These are phyloP conservation scores for Aspergillus quadrilineatus DNA, from an alignment of 2,329 filamentous ascomycete genomes.

Conservation along the genomic window DNA sequence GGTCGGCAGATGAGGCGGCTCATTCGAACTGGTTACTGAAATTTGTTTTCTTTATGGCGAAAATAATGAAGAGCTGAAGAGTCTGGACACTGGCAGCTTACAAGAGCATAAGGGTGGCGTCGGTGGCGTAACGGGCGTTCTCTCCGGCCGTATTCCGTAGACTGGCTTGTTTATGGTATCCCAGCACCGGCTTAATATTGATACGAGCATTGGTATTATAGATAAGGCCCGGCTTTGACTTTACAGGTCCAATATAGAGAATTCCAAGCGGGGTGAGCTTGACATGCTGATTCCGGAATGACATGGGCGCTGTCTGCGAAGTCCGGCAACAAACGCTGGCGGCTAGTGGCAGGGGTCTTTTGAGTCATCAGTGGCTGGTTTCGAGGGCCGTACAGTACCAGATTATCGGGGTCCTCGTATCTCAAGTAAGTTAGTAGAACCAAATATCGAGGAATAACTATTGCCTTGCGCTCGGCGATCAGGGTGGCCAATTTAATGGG, in stretches of 20 bases:
- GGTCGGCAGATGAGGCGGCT: not conserved
- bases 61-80: not conserved
- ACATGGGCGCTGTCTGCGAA: not conserved
- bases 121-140: conserved; percentile 24
- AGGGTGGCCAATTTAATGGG: not conserved
- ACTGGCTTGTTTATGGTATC: not conserved
- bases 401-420: too few species aligned
- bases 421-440: not conserved
- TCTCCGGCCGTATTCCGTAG: not conserved
- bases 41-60: not conserved
- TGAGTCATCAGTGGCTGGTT: conserved; percentile 6
- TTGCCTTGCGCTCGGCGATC: not conserved
- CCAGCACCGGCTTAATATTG: conserved; percentile 4
- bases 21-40: not conserved
- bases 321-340: not conserved
- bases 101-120: conserved; percentile 21
- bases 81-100: not conserved
- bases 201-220: not conserved
- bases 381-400: too few species aligned
- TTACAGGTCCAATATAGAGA: not conserved
- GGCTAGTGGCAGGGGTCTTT: conserved; percentile 1
- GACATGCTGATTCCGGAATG: not conserved
- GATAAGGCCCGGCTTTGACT: not conserved
- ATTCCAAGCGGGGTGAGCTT: not conserved
- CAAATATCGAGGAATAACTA: not conserved